A percentile compares a stretch with the other conserved stretches of the same genome.
Conservation (phyloP, 331 rosid species). For the Dryas integrifolia region DNA sequence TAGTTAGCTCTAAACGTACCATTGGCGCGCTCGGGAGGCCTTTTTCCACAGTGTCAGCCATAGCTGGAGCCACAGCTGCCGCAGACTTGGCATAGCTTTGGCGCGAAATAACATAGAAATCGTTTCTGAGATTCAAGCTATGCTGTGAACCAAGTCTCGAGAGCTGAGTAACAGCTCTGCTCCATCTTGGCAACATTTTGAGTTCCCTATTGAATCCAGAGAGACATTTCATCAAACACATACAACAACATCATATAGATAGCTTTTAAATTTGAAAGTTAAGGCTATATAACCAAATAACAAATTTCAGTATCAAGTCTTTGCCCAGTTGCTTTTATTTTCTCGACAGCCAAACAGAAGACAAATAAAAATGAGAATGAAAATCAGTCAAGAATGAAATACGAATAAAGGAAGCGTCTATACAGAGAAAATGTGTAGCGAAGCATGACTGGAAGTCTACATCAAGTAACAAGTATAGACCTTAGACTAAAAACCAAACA, state of each 20-base stretch:
- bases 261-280: no score
- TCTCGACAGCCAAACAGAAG: neutral
- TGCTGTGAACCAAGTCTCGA: conserved; percentile 45
- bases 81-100: conserved; percentile 60
- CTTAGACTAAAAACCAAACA: no score
- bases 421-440: no score
- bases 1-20: conserved; percentile 36
- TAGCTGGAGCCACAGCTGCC: conserved; percentile 43
- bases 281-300: neutral
- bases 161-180: conserved; percentile 46
- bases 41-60: conserved; percentile 30
- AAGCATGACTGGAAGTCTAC: no score
- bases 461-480: no score
- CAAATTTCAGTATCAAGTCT: neutral
- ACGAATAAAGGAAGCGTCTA: no score
- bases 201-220: conserved; percentile 17
- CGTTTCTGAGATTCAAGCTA: conserved; percentile 25
- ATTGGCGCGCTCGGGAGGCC: conserved; percentile 21
- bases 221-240: conserved; percentile 4
- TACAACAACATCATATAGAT: neutral
- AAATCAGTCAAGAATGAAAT: no score
- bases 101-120: conserved; percentile 29
- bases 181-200: conserved; percentile 65
- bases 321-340: neutral
- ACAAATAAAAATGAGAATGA: neutral